phyloP scores from a whole-genome alignment of 2,329 filamentous ascomycete species.

The Blastomyces gilchristii region DNA sequence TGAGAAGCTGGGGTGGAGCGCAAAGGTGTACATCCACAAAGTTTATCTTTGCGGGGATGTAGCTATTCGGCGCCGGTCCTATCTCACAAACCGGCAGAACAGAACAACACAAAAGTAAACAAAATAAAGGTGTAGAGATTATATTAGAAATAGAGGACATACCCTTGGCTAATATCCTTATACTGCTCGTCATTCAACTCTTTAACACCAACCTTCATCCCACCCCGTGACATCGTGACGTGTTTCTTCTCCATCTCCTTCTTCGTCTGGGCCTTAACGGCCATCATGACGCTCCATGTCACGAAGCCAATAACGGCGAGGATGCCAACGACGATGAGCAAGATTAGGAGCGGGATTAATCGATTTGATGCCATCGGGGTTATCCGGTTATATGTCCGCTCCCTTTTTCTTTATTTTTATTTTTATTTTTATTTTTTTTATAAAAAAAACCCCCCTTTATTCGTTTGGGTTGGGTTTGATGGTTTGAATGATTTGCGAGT shows the following conservation, averaged over 20 bases:
- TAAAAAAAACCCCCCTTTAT: no score
- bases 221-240: conserved; percentile 50
- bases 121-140: no score
- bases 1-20: no score
- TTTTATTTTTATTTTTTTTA: no score
- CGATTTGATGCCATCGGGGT: conserved; percentile 7
- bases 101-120: background rate
- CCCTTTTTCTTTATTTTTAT: no score
- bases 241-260: conserved; percentile 56
- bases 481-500: background rate
- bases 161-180: conserved; percentile 50
- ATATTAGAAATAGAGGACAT: conserved; percentile 8
- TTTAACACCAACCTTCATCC: conserved; percentile 51
- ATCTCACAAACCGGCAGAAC: background rate
- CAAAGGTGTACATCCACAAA: background rate
- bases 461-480: background rate
- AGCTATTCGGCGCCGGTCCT: no score
- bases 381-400: background rate
- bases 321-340: conserved; percentile 44
- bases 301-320: conserved; percentile 47
- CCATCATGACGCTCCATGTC: conserved; percentile 48
- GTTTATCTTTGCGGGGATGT: no score
- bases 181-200: conserved; percentile 49
- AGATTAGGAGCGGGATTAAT: conserved; percentile 47
- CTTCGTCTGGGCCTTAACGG: conserved; percentile 47